Evolutionary conservation across 495 filamentous ascomycete genomes (phyloP).

Genomic region (Cudoniella acicularis): DNA sequence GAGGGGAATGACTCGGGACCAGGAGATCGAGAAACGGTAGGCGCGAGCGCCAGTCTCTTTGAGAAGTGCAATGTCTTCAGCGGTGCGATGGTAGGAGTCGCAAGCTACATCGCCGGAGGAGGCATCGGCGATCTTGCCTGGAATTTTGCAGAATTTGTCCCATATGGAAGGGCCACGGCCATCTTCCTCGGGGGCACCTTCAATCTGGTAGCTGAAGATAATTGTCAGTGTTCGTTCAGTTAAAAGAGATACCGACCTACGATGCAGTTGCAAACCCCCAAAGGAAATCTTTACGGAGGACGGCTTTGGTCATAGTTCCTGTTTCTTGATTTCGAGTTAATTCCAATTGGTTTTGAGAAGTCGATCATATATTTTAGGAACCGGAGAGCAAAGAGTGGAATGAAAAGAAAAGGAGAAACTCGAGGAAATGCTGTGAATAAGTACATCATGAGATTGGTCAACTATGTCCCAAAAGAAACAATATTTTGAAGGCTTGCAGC

Average conservation of each 20-base stretch:
- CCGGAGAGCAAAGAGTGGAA: slow-evolving; percentile 2
- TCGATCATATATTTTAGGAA: neutral
- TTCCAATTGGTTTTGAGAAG: neutral
- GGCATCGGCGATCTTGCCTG: slow-evolving; percentile 71
- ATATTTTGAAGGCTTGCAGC: neutral
- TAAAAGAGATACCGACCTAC: slow-evolving; percentile 48
- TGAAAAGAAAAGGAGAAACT: slow-evolving; percentile 7
- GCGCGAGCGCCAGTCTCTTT: slow-evolving; percentile 59
- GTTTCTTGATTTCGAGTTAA: neutral
- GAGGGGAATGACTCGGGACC: slow-evolving; percentile 68
- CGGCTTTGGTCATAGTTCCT: slow-evolving; percentile 9
- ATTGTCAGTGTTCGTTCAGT: too few species aligned
- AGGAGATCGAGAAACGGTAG: slow-evolving; percentile 75
- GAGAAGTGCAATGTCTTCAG: slow-evolving; percentile 69
- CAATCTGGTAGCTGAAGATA: slow-evolving; percentile 77
- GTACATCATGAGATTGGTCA: neutral
- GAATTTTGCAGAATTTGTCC: slow-evolving; percentile 71
- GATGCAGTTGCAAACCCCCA: slow-evolving; percentile 82
- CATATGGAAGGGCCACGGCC: slow-evolving; percentile 72
- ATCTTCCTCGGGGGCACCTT: slow-evolving; percentile 63
- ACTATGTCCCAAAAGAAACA: neutral
- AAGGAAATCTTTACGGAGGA: slow-evolving; percentile 67
- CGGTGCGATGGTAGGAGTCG: slow-evolving; percentile 71
- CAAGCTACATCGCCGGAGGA: slow-evolving; percentile 66
- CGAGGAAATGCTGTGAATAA: slow-evolving; percentile 6